Conservation (phyloP, 164 flowering plant species). For the Kalanchoe fedtschenkoi region DNA sequence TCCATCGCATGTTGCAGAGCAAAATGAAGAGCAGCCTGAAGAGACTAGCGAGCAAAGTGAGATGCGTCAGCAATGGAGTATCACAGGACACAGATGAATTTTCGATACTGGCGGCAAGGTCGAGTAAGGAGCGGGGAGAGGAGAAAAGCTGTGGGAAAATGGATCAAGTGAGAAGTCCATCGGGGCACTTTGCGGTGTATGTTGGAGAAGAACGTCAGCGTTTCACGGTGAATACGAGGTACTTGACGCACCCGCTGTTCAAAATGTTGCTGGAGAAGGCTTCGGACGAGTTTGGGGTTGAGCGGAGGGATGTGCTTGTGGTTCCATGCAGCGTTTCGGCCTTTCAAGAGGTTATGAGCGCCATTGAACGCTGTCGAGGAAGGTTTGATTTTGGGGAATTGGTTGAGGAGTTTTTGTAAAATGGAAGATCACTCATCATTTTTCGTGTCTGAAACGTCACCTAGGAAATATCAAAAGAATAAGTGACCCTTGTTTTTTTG, state of each 20-base stretch:
- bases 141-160: conserved; percentile 2
- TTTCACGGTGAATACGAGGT: conserved; percentile 63
- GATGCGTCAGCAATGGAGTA: conserved; percentile 14
- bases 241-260: conserved; percentile 74
- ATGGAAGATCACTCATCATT: no score
- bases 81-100: not conserved
- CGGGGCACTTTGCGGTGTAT: conserved; percentile 62
- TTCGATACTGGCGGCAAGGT: conserved; percentile 16
- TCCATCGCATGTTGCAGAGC: conserved; percentile 46
- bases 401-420: conserved; percentile 52
- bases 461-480: no score
- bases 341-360: conserved; percentile 57
- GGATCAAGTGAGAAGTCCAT: no score
- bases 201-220: conserved; percentile 66
- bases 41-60: conserved; percentile 44
- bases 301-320: conserved; percentile 49
- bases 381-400: conserved; percentile 58
- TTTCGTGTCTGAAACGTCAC: no score
- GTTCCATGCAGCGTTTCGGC: conserved; percentile 67
- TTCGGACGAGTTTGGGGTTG: conserved; percentile 57
- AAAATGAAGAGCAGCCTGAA: conserved; percentile 29
- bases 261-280: conserved; percentile 81
- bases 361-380: conserved; percentile 51
- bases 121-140: conserved; percentile 17
- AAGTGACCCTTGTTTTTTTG: no score